Conservation (phyloP, 345 rosid genomes). For the Leavenworthia alabamica region DNA sequence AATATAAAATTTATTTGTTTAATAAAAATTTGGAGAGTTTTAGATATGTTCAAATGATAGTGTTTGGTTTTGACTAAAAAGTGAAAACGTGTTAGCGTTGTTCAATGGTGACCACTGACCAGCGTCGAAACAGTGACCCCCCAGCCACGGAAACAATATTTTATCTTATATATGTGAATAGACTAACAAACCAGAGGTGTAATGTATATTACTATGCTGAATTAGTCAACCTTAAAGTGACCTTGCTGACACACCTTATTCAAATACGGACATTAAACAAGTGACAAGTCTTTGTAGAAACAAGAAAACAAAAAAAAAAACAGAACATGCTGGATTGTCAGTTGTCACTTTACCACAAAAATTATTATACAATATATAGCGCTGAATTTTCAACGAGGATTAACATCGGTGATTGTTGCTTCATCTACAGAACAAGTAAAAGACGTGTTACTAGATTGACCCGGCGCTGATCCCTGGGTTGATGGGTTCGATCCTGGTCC, state of each 20-base stretch:
- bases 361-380: not conserved
- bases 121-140: no score
- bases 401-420: slow-evolving; percentile 13
- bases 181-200: no score
- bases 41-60: no score
- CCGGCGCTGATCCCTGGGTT: not conserved
- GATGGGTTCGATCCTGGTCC: not conserved
- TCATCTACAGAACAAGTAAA: slow-evolving; percentile 14
- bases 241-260: not conserved
- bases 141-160: no score
- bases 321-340: not conserved
- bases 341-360: not conserved
- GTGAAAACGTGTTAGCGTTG: no score
- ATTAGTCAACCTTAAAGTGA: not conserved
- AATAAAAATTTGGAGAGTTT: no score
- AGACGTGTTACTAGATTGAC: slow-evolving; percentile 15
- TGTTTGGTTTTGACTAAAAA: no score
- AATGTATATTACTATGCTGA: no score
- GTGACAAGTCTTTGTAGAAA: not conserved
- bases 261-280: not conserved
- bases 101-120: no score
- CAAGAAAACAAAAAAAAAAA: not conserved
- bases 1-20: no score
- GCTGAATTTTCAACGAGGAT: slow-evolving; percentile 13
- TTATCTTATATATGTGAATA: no score